These are phyloP conservation scores for Thelonectria olida DNA, from an alignment of 2,329 filamentous ascomycete species.

Conservation along the genomic window DNA sequence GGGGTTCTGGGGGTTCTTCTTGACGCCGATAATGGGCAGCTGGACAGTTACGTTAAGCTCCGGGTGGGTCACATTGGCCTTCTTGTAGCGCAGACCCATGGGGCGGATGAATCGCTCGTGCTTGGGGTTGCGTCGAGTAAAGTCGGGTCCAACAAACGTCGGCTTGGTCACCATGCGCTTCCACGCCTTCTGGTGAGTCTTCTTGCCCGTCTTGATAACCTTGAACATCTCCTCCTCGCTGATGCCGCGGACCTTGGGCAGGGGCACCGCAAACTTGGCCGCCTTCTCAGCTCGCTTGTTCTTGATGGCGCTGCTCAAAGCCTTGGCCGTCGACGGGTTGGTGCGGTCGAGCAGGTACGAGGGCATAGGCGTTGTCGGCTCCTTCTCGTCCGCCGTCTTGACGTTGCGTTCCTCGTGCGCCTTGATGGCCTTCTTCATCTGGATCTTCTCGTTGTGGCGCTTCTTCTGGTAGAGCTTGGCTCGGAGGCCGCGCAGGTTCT, in stretches of 20 bases:
- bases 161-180: constrained; percentile 73
- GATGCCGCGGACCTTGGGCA: constrained; percentile 93
- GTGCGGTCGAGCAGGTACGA: constrained; percentile 92
- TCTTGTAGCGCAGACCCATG: constrained; percentile 62
- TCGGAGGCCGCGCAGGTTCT: constrained; percentile 89
- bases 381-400: constrained; percentile 85
- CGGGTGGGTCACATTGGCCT: constrained; percentile 71
- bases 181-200: constrained; percentile 86
- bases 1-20: constrained; percentile 80
- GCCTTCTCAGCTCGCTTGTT: constrained; percentile 95
- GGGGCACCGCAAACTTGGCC: constrained; percentile 88
- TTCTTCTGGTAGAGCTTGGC: constrained; percentile 95
- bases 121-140: constrained; percentile 88
- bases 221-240: constrained; percentile 98
- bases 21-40: constrained; percentile 76
- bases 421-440: constrained; percentile 95
- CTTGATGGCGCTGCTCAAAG: constrained; percentile 87
- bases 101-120: constrained; percentile 66
- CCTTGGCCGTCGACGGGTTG: constrained; percentile 69
- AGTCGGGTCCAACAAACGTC: constrained; percentile 86
- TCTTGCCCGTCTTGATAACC: constrained; percentile 95
- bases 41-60: constrained; percentile 89
- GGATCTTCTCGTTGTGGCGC: constrained; percentile 96
- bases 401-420: constrained; percentile 96
- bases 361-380: constrained; percentile 83